These are phyloP conservation scores for Malus domestica DNA, from an alignment of 306 rosid species.

Conservation along the genomic window ASM211411v1 NC_041797.1:29400001-29400500, in stretches of 20 bases:
- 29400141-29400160: background rate
- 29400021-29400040: slow-evolving; percentile 40
- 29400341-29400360: background rate
- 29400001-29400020: slow-evolving; percentile 47
- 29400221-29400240: background rate
- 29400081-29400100: slow-evolving; percentile 14
- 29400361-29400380: background rate
- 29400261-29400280: background rate
- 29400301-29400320: too few species aligned
- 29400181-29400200: background rate
- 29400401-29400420: too few species aligned
- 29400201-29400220: background rate
- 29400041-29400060: slow-evolving; percentile 20
- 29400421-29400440: background rate
- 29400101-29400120: background rate
- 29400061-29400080: slow-evolving; percentile 25
- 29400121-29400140: background rate
- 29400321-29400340: background rate
- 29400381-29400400: background rate
- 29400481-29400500: too few species aligned
- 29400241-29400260: background rate
- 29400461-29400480: too few species aligned
- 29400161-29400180: background rate
- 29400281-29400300: background rate
- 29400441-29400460: background rate